Evolutionary conservation across 2,329 filamentous ascomycete species (phyloP).

Genomic region (Elsinoe ampelina): DNA sequence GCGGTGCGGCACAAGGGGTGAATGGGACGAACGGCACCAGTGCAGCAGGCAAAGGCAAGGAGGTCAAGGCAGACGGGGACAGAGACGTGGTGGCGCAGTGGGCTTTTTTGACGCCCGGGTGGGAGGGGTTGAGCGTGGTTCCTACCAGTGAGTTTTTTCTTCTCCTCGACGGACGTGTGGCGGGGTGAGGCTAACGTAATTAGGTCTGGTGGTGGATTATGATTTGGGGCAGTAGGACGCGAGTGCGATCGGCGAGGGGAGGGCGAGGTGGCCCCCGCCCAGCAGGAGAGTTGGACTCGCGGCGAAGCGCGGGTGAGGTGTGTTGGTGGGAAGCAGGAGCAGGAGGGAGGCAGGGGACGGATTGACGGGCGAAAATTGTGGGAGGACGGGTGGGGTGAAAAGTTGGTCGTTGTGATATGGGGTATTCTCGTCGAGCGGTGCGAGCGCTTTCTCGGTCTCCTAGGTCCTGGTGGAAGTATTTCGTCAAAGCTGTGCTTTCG

Average conservation of each 20-base stretch:
- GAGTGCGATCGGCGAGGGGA: neutral
- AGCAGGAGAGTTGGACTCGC: neutral
- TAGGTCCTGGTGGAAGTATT: too few relatives aligned
- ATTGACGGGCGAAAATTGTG: neutral
- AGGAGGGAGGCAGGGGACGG: neutral
- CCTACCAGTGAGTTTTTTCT: conserved; percentile 34
- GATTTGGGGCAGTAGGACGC: conserved; percentile 15
- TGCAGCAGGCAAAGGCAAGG: neutral
- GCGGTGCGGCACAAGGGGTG: conserved; percentile 17
- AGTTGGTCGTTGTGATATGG: neutral
- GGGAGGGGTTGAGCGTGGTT: conserved; percentile 40
- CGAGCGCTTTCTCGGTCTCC: too few relatives aligned
- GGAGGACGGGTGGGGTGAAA: conserved; percentile 10
- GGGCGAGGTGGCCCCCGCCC: neutral
- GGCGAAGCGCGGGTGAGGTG: neutral
- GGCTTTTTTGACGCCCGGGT: conserved; percentile 40
- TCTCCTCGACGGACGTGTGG: neutral
- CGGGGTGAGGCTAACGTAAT: conserved; percentile 14
- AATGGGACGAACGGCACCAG: neutral
- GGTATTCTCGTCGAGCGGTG: too few relatives aligned
- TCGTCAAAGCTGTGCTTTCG: too few relatives aligned
- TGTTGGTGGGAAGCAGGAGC: neutral
- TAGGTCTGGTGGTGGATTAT: conserved; percentile 28
- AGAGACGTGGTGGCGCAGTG: conserved; percentile 30
- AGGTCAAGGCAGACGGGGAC: conserved; percentile 25